These are phyloP conservation scores for Raphanus sativus DNA, from an alignment of 345 rosid genomes.

Conservation along the genomic window DNA sequence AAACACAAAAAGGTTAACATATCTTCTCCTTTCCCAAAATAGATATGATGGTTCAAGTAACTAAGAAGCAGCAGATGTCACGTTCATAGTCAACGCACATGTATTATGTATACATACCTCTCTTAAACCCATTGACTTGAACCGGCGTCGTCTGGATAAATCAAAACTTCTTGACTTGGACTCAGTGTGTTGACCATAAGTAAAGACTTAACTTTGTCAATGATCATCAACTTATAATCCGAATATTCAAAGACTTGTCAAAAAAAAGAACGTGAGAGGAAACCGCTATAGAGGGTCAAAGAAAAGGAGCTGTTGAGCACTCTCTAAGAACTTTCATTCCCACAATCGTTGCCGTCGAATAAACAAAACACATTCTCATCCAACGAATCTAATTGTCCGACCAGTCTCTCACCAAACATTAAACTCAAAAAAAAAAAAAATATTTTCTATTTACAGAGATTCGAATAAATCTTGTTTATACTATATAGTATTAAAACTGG, in stretches of 20 bases:
- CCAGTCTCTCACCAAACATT: slow-evolving; percentile 6
- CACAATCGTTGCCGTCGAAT: background rate
- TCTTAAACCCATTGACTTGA: background rate
- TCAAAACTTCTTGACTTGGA: background rate
- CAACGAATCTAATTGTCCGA: slow-evolving; percentile 28
- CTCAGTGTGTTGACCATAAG: background rate
- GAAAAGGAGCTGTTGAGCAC: slow-evolving; percentile 28
- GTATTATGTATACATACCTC: background rate
- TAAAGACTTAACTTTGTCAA: background rate
- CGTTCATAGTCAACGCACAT: background rate
- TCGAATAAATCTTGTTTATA: background rate
- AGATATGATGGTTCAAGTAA: background rate
- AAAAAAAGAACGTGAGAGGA: slow-evolving; percentile 5
- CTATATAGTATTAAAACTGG: background rate
- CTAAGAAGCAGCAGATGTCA: background rate
- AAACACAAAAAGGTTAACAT: background rate
- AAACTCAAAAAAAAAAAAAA: background rate
- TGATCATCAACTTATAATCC: background rate
- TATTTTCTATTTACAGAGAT: background rate
- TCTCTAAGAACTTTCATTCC: slow-evolving; percentile 11
- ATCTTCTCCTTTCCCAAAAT: background rate
- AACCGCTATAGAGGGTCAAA: slow-evolving; percentile 1
- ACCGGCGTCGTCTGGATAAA: background rate
- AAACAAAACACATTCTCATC: background rate
- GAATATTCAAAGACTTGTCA: background rate